Base-by-base conservation (phyloP, 1,284 basidiomycete genomes). In the Pseudozyma hubeiensis region DNA sequence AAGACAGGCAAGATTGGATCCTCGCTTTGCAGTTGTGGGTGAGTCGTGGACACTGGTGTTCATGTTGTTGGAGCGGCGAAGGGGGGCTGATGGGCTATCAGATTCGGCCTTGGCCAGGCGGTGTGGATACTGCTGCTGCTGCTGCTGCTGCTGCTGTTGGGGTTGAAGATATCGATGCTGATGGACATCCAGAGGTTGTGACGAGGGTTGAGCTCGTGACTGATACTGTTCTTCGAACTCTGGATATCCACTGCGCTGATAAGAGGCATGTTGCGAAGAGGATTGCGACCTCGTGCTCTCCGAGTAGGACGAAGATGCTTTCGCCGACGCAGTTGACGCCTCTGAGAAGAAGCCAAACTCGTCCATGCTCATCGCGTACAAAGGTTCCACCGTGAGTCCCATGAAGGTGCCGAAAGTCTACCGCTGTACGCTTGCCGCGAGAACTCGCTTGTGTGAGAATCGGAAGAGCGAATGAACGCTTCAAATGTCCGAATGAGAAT, bases 1-100 rank as follows among this genome's bases (percentile, higher is more conserved):
- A 47, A 74, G 65, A n/a, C 70, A 74, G 7, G 70, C 70, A 10
- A 74, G 49, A 39, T 74, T 74, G 17, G 70, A 74, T 24, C 70
- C 70, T 13, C 70, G 59, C 49, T 73, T 73, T 37, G 64, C 57
- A 4, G 64, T 61, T 1, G 45, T 44, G 13, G 50, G 48, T 4
- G 53, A 11, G 10, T 45, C 30, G 7, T 48, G 45, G 2, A 10
- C 16, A 8, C 9, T 11, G 10, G 31, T 40, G 37, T 45, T 39
- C 33, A 14, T 44, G 40, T 33, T 45, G 11, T 31, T 9, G 10
- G 35, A 35, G n/a, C n/a, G n/a, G 24, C 6, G 34, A 29, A 13
- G 13, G 19, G 14, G 46, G 9, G 14, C n/a, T 19, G n/a, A 17
- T 13, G 24, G 39, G 19, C 44, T 46, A 31, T 43, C 39, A 2